Conservation (phyloP, 1,284 basidiomycete species). For the Ganoderma sp. region DNA sequence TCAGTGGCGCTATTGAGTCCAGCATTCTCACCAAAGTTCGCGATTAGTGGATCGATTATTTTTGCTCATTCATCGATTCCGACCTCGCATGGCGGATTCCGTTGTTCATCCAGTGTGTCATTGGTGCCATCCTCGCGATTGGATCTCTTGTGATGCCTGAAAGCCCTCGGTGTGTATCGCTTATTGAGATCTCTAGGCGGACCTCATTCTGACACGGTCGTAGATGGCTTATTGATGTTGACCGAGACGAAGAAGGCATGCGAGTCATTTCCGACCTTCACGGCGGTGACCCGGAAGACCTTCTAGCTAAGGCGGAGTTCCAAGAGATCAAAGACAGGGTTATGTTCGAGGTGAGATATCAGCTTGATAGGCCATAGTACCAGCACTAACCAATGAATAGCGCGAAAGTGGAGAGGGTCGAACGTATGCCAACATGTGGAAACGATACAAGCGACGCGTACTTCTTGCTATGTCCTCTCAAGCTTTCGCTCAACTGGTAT, state of each 20-base stretch:
- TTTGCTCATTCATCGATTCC: constrained; percentile 86
- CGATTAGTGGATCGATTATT: constrained; percentile 91
- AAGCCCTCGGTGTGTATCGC: constrained; percentile 72
- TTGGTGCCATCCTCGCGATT: constrained; percentile 81
- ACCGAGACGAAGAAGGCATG: constrained; percentile 87
- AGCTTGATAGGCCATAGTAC: constrained; percentile 7
- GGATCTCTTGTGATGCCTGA: constrained; percentile 93
- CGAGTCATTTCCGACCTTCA: constrained; percentile 90
- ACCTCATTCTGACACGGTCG: constrained; percentile 17
- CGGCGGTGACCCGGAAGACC: constrained; percentile 80
- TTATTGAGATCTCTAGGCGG: neutral
- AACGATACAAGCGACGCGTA: constrained; percentile 86
- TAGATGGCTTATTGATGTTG: constrained; percentile 92
- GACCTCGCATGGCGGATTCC: constrained; percentile 87
- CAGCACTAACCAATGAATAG: constrained; percentile 40
- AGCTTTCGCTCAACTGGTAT: constrained; percentile 91
- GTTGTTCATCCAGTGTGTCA: constrained; percentile 87
- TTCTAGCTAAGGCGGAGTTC: constrained; percentile 83
- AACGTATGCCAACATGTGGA: constrained; percentile 88
- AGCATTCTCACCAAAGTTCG: neutral
- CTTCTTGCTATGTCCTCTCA: constrained; percentile 98
- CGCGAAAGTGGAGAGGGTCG: constrained; percentile 80
- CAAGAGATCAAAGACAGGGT: constrained; percentile 93
- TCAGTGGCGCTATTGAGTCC: constrained; percentile 6
- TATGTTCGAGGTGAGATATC: constrained; percentile 68